Evolutionary conservation across 75 land plant genomes (phyloP).

Genomic region (Pinus tabuliformis): DNA sequence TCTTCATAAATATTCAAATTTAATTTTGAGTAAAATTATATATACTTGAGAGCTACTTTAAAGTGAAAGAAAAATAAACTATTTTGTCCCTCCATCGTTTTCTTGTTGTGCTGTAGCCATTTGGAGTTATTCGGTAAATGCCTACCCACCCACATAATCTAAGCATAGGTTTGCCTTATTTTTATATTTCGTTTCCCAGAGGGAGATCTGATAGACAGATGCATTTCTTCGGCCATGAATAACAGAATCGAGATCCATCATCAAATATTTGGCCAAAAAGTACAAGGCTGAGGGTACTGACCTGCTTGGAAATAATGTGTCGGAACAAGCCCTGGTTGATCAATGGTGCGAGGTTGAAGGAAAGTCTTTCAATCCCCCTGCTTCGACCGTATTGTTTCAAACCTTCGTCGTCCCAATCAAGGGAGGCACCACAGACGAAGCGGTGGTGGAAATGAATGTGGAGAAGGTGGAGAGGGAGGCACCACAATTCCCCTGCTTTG

Average conservation of each 20-base stretch:
- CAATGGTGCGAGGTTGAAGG: conserved; percentile 65
- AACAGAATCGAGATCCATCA: conserved; percentile 60
- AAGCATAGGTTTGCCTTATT: too few species aligned
- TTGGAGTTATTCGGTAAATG: neutral
- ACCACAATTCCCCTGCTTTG: conserved; percentile 26
- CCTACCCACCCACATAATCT: too few species aligned
- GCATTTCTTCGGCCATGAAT: too few species aligned
- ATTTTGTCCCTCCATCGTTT: neutral
- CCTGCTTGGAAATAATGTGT: conserved; percentile 30
- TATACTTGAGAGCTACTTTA: too few species aligned
- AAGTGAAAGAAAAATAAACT: too few species aligned
- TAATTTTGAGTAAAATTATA: too few species aligned
- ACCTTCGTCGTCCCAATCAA: neutral
- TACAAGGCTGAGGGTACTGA: conserved; percentile 17
- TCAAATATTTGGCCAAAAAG: conserved; percentile 42
- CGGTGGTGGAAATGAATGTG: conserved; percentile 15
- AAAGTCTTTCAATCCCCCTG: conserved; percentile 36
- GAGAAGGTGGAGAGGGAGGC: too few species aligned
- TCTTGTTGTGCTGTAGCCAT: neutral
- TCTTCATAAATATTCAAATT: too few species aligned
- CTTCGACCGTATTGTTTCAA: conserved; percentile 24
- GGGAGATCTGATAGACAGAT: neutral
- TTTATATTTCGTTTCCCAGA: neutral
- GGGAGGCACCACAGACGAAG: conserved; percentile 14
- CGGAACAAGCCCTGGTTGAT: conserved; percentile 50